Conservation (phyloP, 2,329 filamentous ascomycete species). For the Stachybotrys echinatus region DNA sequence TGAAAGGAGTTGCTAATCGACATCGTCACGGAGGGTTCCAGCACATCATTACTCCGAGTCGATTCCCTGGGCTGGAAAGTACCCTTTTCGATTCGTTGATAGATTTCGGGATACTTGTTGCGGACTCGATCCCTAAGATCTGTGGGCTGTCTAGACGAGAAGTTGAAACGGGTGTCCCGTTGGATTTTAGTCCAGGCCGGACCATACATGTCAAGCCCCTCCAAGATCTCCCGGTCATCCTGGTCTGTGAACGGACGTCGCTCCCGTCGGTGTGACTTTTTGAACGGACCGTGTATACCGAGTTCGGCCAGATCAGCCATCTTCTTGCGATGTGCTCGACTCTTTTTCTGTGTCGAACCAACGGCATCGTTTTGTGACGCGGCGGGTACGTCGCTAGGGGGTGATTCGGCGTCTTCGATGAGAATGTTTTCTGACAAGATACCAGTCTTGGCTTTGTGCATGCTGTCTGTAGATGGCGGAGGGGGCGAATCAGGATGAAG, state of each 20-base stretch:
- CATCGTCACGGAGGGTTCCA: slow-evolving; percentile 48
- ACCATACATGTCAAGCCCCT: slow-evolving; percentile 54
- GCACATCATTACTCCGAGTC: slow-evolving; percentile 31
- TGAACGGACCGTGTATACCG: slow-evolving; percentile 58
- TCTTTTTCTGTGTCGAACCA: slow-evolving; percentile 39
- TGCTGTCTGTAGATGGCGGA: slow-evolving; percentile 17
- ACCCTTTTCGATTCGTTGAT: slow-evolving; percentile 51
- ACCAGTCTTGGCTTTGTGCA: slow-evolving; percentile 38
- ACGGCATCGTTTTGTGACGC: slow-evolving; percentile 19
- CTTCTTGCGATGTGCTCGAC: slow-evolving; percentile 49
- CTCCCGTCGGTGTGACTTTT: slow-evolving; percentile 55
- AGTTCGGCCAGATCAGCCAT: slow-evolving; percentile 50
- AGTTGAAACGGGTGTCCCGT: slow-evolving; percentile 50
- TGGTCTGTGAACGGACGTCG: slow-evolving; percentile 56
- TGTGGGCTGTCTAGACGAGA: slow-evolving; percentile 56
- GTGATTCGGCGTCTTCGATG: slow-evolving; percentile 36
- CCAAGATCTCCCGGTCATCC: slow-evolving; percentile 57
- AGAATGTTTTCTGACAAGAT: slow-evolving; percentile 52
- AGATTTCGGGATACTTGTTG: slow-evolving; percentile 58
- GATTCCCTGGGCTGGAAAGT: slow-evolving; percentile 39
- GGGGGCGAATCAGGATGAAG: slow-evolving; percentile 15
- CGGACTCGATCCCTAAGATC: slow-evolving; percentile 58
- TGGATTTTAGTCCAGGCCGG: slow-evolving; percentile 63
- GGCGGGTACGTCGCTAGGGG: slow-evolving; percentile 18
- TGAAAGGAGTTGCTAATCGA: slow-evolving; percentile 41